Conservation (phyloP, 345 rosid species). For the Dipteronia dyeriana region DNA sequence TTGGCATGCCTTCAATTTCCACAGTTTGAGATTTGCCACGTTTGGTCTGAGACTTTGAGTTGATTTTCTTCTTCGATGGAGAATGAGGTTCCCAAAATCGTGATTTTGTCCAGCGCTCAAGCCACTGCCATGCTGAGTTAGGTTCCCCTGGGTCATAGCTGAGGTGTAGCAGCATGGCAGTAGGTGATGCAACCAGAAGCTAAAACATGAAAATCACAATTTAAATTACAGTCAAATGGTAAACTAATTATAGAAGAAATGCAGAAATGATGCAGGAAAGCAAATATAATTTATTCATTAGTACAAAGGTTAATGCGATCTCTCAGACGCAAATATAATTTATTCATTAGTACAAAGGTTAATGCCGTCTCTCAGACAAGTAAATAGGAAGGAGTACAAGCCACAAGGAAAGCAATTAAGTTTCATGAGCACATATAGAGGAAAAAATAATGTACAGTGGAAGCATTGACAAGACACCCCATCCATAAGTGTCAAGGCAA, state of each 20-base stretch:
- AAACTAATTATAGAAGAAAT: background rate
- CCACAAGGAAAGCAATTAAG: background rate
- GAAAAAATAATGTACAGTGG: background rate
- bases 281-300: background rate
- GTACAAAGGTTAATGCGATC: too few species aligned
- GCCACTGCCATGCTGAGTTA: conserved; percentile 67
- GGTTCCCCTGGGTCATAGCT: conserved; percentile 58
- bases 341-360: too few species aligned
- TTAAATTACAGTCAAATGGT: background rate
- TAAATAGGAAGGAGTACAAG: background rate
- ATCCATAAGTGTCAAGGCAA: background rate
- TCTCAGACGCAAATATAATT: background rate
- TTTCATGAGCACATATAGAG: background rate
- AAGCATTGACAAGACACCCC: background rate
- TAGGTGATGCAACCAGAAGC: conserved; percentile 59
- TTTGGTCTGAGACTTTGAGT: conserved; percentile 38
- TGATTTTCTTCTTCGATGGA: conserved; percentile 35
- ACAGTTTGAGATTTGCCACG: conserved; percentile 34
- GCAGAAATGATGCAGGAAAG: background rate
- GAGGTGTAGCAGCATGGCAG: conserved; percentile 44
- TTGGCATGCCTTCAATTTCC: conserved; percentile 42
- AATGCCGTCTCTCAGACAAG: background rate
- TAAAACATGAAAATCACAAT: conserved; percentile 35
- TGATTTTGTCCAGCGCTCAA: conserved; percentile 69
- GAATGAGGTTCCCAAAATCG: conserved; percentile 55